A percentile compares a stretch with the other conserved stretches of the same genome.
Evolutionary conservation across 2,329 filamentous ascomycete species (phyloP).

Genomic region (Stachybotrys elegans): DNA sequence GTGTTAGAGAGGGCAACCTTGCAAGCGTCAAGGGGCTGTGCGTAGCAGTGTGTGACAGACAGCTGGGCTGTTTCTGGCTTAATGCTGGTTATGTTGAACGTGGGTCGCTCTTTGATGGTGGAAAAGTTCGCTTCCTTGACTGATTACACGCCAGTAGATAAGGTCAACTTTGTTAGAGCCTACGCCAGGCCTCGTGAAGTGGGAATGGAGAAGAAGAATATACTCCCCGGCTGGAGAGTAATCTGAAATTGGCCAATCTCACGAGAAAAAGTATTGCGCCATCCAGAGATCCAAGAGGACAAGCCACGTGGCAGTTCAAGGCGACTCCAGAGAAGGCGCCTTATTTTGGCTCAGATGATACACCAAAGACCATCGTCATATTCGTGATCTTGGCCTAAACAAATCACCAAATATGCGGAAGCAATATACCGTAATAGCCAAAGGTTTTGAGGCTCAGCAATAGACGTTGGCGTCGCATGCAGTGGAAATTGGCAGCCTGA

Average conservation of each 20-base stretch:
- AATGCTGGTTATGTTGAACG: no score
- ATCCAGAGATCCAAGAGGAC: conserved; percentile 8
- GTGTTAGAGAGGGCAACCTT: no score
- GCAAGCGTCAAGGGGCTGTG: no score
- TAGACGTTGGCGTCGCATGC: conserved; percentile 2
- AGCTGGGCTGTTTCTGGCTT: no score
- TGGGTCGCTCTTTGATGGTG: no score
- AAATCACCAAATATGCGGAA: background rate
- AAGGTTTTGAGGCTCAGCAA: conserved; percentile 1
- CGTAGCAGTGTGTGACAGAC: no score
- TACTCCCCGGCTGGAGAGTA: conserved; percentile 9
- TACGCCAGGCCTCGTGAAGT: conserved; percentile 7
- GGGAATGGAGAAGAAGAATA: conserved; percentile 8
- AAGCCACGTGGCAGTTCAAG: conserved; percentile 4
- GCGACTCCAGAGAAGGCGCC: conserved; percentile 6
- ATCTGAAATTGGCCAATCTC: conserved; percentile 10
- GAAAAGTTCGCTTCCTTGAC: conserved; percentile 4
- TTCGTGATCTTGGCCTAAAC: conserved; percentile 1
- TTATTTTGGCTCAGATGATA: conserved; percentile 8
- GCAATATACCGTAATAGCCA: conserved; percentile 1
- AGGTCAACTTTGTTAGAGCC: conserved; percentile 2
- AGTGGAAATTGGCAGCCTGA: conserved; percentile 5
- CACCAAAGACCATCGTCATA: conserved; percentile 7
- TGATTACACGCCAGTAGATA: conserved; percentile 4
- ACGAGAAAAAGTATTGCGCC: conserved; percentile 5